phyloP scores from a whole-genome alignment of 192 early-diverging fungal species.

The Gigaspora rosea region DNA sequence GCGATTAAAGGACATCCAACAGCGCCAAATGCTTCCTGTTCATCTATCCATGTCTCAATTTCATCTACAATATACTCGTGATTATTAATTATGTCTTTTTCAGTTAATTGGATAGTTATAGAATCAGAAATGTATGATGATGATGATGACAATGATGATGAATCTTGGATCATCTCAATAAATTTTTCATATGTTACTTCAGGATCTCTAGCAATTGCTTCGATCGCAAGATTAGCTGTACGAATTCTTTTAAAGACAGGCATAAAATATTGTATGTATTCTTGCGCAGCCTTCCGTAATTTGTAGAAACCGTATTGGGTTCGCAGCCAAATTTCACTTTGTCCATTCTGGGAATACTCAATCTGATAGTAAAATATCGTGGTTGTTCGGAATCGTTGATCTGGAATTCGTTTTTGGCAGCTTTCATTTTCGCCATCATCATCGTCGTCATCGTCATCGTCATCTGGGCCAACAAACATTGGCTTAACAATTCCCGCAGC shows the following conservation, averaged over 20 bases:
- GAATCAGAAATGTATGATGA: neutral
- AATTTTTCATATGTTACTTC: slow-evolving; percentile 30
- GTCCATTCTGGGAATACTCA: slow-evolving; percentile 19
- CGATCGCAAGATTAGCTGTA: slow-evolving; percentile 28
- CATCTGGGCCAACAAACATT: slow-evolving; percentile 37
- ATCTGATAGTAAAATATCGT: slow-evolving; percentile 35
- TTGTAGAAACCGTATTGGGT: slow-evolving; percentile 38
- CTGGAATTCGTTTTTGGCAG: neutral
- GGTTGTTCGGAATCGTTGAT: slow-evolving; percentile 21
- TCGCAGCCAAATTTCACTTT: slow-evolving; percentile 37
- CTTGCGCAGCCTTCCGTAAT: slow-evolving; percentile 16
- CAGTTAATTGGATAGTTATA: slow-evolving; percentile 27
- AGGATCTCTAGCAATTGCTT: slow-evolving; percentile 7
- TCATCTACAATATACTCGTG: slow-evolving; percentile 30
- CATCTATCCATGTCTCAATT: slow-evolving; percentile 26
- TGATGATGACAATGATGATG: neutral
- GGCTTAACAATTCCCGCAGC: slow-evolving; percentile 53
- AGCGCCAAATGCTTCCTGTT: slow-evolving; percentile 19
- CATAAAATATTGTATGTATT: slow-evolving; percentile 28
- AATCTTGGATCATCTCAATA: slow-evolving; percentile 1
- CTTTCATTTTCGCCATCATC: slow-evolving; percentile 28
- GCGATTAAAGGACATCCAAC: slow-evolving; percentile 18
- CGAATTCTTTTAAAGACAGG: slow-evolving; percentile 32
- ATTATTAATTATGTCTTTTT: slow-evolving; percentile 32
- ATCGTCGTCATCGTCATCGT: slow-evolving; percentile 17